Percentiles rank a stretch among this genome's conserved stretches.
Evolutionary conservation across 1,284 basidiomycete species (phyloP).

Genomic region (Puccinia novopanici): DNA sequence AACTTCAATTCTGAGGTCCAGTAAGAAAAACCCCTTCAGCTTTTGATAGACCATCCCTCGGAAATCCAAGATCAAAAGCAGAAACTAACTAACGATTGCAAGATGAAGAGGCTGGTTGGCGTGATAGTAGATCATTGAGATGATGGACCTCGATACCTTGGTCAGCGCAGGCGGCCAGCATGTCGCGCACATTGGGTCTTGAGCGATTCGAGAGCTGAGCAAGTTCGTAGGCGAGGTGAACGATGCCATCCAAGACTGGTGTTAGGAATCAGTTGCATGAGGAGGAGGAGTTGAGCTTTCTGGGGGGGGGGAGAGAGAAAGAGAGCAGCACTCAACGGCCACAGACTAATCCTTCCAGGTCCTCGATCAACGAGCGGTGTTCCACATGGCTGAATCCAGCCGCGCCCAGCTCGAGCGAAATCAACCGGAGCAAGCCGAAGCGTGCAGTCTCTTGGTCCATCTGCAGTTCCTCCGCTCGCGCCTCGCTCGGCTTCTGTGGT

Average conservation of each 20-base stretch:
- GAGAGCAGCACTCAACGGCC: slow-evolving; percentile 24
- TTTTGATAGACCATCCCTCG: background rate
- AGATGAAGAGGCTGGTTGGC: background rate
- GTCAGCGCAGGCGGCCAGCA: slow-evolving; percentile 39
- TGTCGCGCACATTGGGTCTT: slow-evolving; percentile 41
- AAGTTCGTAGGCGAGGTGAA: slow-evolving; percentile 34
- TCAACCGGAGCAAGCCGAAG: slow-evolving; percentile 33
- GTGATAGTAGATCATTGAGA: slow-evolving; percentile 19
- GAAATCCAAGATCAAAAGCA: too few species aligned
- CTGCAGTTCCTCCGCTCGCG: background rate
- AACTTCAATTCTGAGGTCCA: slow-evolving; percentile 11
- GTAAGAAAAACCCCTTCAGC: background rate
- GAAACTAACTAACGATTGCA: background rate
- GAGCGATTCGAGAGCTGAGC: slow-evolving; percentile 30
- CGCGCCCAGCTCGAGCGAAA: slow-evolving; percentile 7
- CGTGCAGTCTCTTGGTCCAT: slow-evolving; percentile 4
- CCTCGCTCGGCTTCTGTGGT: background rate
- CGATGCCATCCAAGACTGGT: slow-evolving; percentile 37
- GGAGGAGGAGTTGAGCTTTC: background rate
- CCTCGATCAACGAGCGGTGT: slow-evolving; percentile 27
- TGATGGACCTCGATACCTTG: slow-evolving; percentile 43
- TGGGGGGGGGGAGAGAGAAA: background rate
- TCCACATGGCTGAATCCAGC: slow-evolving; percentile 41
- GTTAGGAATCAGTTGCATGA: background rate
- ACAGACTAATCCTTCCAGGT: slow-evolving; percentile 39